Base-by-base conservation (phyloP, 495 filamentous ascomycete species). In the Beverwykella pulmonaria region DNA sequence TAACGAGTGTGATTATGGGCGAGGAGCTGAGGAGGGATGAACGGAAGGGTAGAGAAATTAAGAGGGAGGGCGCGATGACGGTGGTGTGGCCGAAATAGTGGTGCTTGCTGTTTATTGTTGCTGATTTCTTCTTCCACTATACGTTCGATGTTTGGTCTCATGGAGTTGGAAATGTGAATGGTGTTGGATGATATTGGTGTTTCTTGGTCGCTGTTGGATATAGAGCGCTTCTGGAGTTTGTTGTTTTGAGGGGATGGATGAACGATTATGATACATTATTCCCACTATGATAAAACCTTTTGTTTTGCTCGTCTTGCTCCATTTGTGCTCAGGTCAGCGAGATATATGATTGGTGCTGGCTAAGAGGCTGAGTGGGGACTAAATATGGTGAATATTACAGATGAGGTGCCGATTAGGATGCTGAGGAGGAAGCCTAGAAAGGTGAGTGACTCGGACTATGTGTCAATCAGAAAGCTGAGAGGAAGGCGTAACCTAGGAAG, bases 21-120 rank as follows among this genome's bases (percentile, higher is more conserved):
- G 72, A 72, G 60, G 54, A 49, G 8, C 17, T 72, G 59, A 61
- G 72, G 52, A 63, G 52, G 53, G 72, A 74, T 71, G 69, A 74
- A 53, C 67, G 57, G 59, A 59, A 30, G 50, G 72, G 72, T 0
- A 26, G 20, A 32, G 36, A 26, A 27, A 36, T 66, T 57, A 26
- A 39, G 1, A 55, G 53, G 57, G 48, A 53, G 10, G 66, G 50
- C 4, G 66, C 47, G 17, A 36, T 72, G 61, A 30, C 14, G 39
- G 48, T 72, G 50, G 36, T 25, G 58, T 72, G 64, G 64, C 64
- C 59, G 3, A 44, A 44, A 15, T 44, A 44, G 39, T 3, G 2
- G 8, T n/a, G 39, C 9, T n/a, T 15, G 39, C 15, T 10, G 39
- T 2, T 44, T 44, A 3, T 2, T 2, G 39, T 44, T n/a, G 39